A percentile compares a stretch with the other conserved stretches of the same genome.
phyloP scores from a whole-genome alignment of 75 land plant species.

The Ceratopteris richardii region DNA sequence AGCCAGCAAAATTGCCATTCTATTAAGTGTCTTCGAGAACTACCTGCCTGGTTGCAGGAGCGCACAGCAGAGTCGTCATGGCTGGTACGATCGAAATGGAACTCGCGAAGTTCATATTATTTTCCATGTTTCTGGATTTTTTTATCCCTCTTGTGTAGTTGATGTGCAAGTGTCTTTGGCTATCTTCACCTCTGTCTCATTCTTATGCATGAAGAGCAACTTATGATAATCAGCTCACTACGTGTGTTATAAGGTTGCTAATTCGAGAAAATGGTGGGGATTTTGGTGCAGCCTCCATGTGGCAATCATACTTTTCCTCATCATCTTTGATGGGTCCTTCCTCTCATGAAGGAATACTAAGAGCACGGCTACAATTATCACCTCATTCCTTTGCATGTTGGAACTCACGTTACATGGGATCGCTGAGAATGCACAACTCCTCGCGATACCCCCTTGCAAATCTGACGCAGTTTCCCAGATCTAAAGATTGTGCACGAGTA shows the following conservation, averaged over 20 bases:
- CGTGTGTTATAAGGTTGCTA: not conserved
- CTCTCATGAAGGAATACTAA: not conserved
- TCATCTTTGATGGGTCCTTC: not conserved
- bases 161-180: too few species aligned
- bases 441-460: not conserved
- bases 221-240: too few species aligned
- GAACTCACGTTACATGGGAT: not conserved
- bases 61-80: too few species aligned
- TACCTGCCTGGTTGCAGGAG: too few species aligned
- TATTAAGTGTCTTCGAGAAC: too few species aligned
- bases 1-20: too few species aligned
- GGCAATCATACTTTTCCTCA: not conserved
- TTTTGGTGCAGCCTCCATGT: constrained; percentile 1
- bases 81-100: too few species aligned
- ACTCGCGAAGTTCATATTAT: too few species aligned
- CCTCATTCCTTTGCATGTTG: not conserved
- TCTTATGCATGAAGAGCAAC: too few species aligned
- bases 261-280: not conserved
- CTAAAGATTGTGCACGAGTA: not conserved
- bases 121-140: too few species aligned
- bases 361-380: not conserved
- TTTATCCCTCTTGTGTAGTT: too few species aligned
- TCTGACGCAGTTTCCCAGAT: not conserved
- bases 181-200: too few species aligned
- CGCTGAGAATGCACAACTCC: not conserved